A percentile compares a stretch with the other conserved stretches of the same genome.
Conservation (phyloP, 495 filamentous ascomycete genomes). For the Apodospora peruviana region DNA sequence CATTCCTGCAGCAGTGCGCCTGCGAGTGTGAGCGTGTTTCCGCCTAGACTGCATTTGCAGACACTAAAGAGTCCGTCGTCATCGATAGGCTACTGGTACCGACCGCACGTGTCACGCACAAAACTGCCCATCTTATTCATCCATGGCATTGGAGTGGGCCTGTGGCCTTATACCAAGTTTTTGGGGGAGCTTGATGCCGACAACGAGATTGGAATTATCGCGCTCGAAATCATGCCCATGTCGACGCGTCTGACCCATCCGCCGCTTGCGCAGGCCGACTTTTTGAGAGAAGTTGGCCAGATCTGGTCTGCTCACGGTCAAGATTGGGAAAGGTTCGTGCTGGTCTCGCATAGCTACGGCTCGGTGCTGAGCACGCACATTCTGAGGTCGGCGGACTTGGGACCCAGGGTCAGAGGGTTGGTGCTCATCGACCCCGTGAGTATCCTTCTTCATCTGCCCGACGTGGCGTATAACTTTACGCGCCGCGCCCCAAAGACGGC, state of each 20-base stretch:
- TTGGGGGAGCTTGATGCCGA: constrained; percentile 43
- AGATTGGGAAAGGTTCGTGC: constrained; percentile 40
- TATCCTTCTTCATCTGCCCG: constrained; percentile 58
- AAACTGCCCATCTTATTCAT: constrained; percentile 57
- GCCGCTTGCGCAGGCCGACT: constrained; percentile 39
- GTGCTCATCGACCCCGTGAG: constrained; percentile 63
- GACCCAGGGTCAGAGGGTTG: constrained; percentile 37
- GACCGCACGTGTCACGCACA: constrained; percentile 51
- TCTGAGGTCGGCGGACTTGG: constrained; percentile 39
- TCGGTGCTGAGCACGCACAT: constrained; percentile 58
- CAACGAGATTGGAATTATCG: constrained; percentile 53
- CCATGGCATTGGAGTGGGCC: constrained; percentile 66
- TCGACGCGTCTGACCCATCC: constrained; percentile 53
- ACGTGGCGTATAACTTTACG: constrained; percentile 69
- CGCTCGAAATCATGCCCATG: constrained; percentile 59
- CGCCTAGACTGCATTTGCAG: constrained; percentile 47
- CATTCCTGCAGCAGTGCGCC: not conserved
- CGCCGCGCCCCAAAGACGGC: constrained; percentile 46
- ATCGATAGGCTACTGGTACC: constrained; percentile 57
- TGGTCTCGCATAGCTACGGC: constrained; percentile 59
- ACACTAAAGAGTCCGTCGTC: constrained; percentile 30
- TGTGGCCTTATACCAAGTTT: constrained; percentile 57
- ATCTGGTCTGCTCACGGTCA: constrained; percentile 46
- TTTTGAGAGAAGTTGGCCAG: constrained; percentile 45
- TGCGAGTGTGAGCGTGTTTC: constrained; percentile 45